Evolutionary conservation across 192 early-diverging fungal genomes (phyloP).

Genomic region (Coemansia asiatica): DNA sequence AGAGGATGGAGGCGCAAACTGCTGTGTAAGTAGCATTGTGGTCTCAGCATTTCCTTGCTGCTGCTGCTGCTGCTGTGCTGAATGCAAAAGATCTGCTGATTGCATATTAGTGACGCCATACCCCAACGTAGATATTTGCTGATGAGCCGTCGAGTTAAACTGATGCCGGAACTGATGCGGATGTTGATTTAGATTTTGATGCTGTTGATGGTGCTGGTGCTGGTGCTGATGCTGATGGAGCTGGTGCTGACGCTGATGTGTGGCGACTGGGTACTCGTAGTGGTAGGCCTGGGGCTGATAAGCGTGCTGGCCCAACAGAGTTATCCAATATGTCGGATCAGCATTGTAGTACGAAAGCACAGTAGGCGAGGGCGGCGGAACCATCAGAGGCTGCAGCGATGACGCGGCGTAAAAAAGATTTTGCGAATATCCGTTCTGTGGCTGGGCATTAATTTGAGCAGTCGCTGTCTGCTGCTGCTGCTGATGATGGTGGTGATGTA

Average conservation of each 20-base stretch:
- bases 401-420: conserved; percentile 26
- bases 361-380: conserved; percentile 57
- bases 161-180: conserved; percentile 7
- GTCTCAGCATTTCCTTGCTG: conserved; percentile 17
- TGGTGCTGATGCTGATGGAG: conserved; percentile 14
- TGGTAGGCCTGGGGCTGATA: conserved; percentile 50
- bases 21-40: conserved; percentile 42
- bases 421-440: conserved; percentile 15
- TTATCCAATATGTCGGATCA: conserved; percentile 49
- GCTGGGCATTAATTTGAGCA: background rate
- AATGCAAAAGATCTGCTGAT: conserved; percentile 11
- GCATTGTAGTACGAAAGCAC: conserved; percentile 56
- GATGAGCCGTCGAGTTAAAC: conserved; percentile 10
- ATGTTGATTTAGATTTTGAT: conserved; percentile 19
- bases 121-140: conserved; percentile 16
- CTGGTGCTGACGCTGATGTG: conserved; percentile 32
- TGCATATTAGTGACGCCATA: conserved; percentile 19
- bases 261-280: conserved; percentile 39
- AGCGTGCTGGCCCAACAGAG: conserved; percentile 37
- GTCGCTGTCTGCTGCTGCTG: conserved; percentile 11
- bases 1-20: conserved; percentile 33
- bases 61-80: conserved; percentile 18
- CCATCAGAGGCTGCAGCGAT: conserved; percentile 49
- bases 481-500: too few relatives aligned
- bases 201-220: conserved; percentile 16